phyloP scores from a whole-genome alignment of 106 monocot species.

The Dactylorhiza incarnata region DNA sequence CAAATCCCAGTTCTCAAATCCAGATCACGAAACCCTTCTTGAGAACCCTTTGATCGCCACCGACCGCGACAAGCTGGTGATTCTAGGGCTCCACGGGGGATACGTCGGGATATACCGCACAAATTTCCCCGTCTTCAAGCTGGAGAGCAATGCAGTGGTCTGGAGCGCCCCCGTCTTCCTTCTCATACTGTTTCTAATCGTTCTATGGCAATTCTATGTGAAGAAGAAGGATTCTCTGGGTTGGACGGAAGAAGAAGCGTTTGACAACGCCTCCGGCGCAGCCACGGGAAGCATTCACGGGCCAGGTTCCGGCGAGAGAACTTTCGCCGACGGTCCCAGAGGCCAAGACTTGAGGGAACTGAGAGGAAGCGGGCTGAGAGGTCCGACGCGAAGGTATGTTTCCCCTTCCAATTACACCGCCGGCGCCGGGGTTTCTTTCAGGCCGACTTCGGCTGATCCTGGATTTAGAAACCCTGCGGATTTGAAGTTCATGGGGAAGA shows the following conservation, averaged over 20 bases:
- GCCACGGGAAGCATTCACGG: slow-evolving; percentile 23
- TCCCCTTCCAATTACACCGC: slow-evolving; percentile 61
- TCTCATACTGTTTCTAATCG: slow-evolving; percentile 73
- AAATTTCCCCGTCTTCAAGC: slow-evolving; percentile 57
- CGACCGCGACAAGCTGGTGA: slow-evolving; percentile 68
- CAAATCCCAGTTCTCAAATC: slow-evolving; percentile 39
- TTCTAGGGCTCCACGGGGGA: slow-evolving; percentile 64
- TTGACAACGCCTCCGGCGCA: slow-evolving; percentile 17
- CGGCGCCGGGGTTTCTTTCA: slow-evolving; percentile 33
- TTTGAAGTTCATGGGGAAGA: slow-evolving; percentile 55
- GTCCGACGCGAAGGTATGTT: slow-evolving; percentile 46
- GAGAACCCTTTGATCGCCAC: slow-evolving; percentile 57
- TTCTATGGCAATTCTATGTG: slow-evolving; percentile 79
- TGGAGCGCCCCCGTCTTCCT: slow-evolving; percentile 82
- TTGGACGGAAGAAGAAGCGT: slow-evolving; percentile 69
- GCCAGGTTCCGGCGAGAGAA: slow-evolving; percentile 19
- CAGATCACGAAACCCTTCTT: slow-evolving; percentile 11
- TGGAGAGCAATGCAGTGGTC: slow-evolving; percentile 57
- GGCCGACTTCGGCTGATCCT: slow-evolving; percentile 42
- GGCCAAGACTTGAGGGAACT: slow-evolving; percentile 35
- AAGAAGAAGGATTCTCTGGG: slow-evolving; percentile 86
- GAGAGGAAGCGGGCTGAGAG: slow-evolving; percentile 48
- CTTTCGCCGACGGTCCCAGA: slow-evolving; percentile 35
- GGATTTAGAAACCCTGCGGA: slow-evolving; percentile 36
- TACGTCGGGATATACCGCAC: slow-evolving; percentile 69